Conservation (phyloP, 176 grass and related monocot species). For the Pontederia paniculata region DNA sequence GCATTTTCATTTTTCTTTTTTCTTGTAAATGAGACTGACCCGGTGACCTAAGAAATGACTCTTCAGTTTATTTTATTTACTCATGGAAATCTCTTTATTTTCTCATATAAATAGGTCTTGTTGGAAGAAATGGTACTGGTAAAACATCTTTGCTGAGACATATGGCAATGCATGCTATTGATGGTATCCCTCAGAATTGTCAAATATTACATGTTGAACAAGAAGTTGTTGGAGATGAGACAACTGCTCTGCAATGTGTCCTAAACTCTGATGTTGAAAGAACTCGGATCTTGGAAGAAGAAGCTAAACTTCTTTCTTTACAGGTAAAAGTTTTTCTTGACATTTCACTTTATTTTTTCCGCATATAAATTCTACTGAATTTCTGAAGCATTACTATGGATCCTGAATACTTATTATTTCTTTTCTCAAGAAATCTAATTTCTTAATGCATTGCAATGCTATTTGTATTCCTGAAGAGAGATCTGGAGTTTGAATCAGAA, state of each 20-base stretch:
- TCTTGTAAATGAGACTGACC: not conserved
- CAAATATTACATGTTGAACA: conserved; percentile 98
- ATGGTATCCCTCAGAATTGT: conserved; percentile 95
- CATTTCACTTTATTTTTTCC: conserved; percentile 4
- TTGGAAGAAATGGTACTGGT: conserved; percentile 93
- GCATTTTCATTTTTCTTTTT: not conserved
- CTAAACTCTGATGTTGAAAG: conserved; percentile 77
- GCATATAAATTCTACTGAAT: not conserved
- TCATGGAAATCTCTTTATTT: not conserved
- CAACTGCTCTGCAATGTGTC: conserved; percentile 79
- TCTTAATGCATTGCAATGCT: conserved; percentile 17
- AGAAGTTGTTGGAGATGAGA: conserved; percentile 80
- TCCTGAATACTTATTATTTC: not conserved
- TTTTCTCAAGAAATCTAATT: conserved; percentile 4
- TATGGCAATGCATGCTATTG: conserved; percentile 86
- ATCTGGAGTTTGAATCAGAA: conserved; percentile 75
- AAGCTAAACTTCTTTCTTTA: conserved; percentile 48
- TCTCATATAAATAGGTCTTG: conserved; percentile 50
- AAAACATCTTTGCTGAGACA: conserved; percentile 95
- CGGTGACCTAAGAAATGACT: not conserved
- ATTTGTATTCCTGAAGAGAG: conserved; percentile 53
- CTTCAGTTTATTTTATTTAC: not conserved
- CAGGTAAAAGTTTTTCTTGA: conserved; percentile 36
- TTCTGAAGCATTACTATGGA: not conserved
- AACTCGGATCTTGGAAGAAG: conserved; percentile 69